Percentiles rank a stretch among this genome's conserved stretches.
These are phyloP conservation scores for Hymenoscyphus albidus DNA, from an alignment of 2,329 filamentous ascomycete species.

Conservation along the genomic window DNA sequence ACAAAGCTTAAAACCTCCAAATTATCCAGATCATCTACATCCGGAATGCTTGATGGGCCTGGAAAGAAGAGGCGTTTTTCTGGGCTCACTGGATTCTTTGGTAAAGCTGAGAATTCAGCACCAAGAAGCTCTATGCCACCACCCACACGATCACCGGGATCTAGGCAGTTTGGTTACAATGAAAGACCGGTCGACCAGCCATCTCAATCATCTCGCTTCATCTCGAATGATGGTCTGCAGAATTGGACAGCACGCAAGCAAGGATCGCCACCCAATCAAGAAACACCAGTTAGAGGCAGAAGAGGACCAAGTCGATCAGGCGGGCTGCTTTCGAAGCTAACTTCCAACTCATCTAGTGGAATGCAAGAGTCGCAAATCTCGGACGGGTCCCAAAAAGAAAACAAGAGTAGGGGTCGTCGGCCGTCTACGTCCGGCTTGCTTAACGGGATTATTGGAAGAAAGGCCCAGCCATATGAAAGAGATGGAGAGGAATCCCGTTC, in stretches of 20 bases:
- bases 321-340: constrained; percentile 15
- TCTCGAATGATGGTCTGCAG: not conserved
- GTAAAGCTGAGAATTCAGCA: constrained; percentile 16
- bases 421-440: constrained; percentile 29
- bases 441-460: constrained; percentile 27
- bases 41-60: constrained; percentile 18
- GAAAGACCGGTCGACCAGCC: constrained; percentile 21
- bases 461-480: constrained; percentile 21
- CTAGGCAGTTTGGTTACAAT: constrained; percentile 14
- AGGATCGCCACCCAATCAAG: not conserved
- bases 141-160: constrained; percentile 1
- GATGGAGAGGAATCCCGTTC: constrained; percentile 23
- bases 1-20: constrained; percentile 33
- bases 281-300: not conserved
- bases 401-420: constrained; percentile 22
- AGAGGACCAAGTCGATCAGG: constrained; percentile 15
- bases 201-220: constrained; percentile 2
- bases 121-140: constrained; percentile 9
- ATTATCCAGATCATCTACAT: constrained; percentile 23
- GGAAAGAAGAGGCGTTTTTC: constrained; percentile 47
- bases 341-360: constrained; percentile 4
- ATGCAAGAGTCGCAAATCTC: not conserved
- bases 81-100: constrained; percentile 30
- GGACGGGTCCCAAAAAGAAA: constrained; percentile 11
- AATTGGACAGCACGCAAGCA: constrained; percentile 6